These are phyloP conservation scores for Halophytophthora batemanensis DNA, from an alignment of 352 stramenopile genomes.

Conservation along the genomic window DNA sequence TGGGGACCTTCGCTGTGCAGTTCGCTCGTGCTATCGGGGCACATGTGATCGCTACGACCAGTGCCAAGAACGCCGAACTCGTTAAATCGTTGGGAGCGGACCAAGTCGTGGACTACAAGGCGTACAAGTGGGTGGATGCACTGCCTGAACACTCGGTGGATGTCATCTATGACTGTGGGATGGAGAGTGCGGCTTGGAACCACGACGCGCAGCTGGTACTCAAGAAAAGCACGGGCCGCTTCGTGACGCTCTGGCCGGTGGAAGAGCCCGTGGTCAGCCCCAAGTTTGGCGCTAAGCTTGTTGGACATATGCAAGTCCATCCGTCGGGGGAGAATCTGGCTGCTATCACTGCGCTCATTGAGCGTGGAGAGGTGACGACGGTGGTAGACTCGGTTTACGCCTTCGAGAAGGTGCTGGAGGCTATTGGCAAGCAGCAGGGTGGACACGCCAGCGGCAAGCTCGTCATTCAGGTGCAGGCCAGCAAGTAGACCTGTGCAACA, in stretches of 20 bases:
- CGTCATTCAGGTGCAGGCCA: slow-evolving; percentile 28
- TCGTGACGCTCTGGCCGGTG: slow-evolving; percentile 12
- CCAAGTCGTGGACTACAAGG: slow-evolving; percentile 30
- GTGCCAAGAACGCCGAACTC: slow-evolving; percentile 19
- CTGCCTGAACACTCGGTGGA: slow-evolving; percentile 26
- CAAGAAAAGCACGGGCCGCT: slow-evolving; percentile 10
- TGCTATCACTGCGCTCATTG: slow-evolving; percentile 14
- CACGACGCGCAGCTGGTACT: slow-evolving; percentile 22
- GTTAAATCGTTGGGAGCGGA: slow-evolving; percentile 25
- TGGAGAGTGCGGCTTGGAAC: slow-evolving; percentile 21
- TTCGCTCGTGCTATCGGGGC: slow-evolving; percentile 28
- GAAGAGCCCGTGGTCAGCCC: not conserved
- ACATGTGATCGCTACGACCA: slow-evolving; percentile 25
- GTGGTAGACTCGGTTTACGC: slow-evolving; percentile 31
- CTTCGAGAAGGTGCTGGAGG: slow-evolving; percentile 37
- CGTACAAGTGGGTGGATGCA: slow-evolving; percentile 27
- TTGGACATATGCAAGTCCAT: too few relatives aligned
- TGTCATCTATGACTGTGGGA: slow-evolving; percentile 32
- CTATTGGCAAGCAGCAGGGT: slow-evolving; percentile 38
- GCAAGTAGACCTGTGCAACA: too few relatives aligned
- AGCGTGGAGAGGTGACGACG: slow-evolving; percentile 22
- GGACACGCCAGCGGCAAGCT: slow-evolving; percentile 50
- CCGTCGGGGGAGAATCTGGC: slow-evolving; percentile 25
- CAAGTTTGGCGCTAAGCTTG: too few relatives aligned
- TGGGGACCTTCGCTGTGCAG: slow-evolving; percentile 42